phyloP scores from a whole-genome alignment of 2,329 filamentous ascomycete species.

The Fusarium coffeatum region DNA sequence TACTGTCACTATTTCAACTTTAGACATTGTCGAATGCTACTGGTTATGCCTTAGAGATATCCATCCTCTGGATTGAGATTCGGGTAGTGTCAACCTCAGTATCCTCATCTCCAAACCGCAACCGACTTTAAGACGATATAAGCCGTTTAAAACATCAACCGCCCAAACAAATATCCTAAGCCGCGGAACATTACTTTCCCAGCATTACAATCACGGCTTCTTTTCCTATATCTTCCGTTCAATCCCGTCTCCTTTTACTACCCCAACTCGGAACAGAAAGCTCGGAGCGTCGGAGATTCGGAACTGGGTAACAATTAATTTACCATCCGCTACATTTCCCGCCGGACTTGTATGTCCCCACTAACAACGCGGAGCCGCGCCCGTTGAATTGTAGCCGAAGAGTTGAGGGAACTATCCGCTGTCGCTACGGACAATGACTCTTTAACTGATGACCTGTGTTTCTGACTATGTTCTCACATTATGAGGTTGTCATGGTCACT shows the following conservation, averaged over 20 bases:
- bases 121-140: background rate
- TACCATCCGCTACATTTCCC: background rate
- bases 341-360: conserved; percentile 3
- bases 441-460: background rate
- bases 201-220: background rate
- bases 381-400: conserved; percentile 18
- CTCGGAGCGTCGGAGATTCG: conserved; percentile 45
- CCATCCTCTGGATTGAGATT: background rate
- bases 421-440: background rate
- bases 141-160: background rate
- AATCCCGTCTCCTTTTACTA: conserved; percentile 22
- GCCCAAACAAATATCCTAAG: background rate
- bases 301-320: conserved; percentile 11
- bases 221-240: background rate
- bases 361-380: conserved; percentile 39
- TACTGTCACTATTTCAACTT: background rate
- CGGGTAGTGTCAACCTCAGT: background rate
- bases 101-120: too few species aligned
- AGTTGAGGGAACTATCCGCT: conserved; percentile 6
- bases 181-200: conserved; percentile 1
- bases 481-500: background rate
- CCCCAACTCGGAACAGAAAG: conserved; percentile 21
- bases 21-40: too few species aligned
- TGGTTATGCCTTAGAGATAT: background rate
- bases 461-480: background rate